Base-by-base conservation (phyloP, 345 rosid species). In the Gossypioides kirkii region DNA sequence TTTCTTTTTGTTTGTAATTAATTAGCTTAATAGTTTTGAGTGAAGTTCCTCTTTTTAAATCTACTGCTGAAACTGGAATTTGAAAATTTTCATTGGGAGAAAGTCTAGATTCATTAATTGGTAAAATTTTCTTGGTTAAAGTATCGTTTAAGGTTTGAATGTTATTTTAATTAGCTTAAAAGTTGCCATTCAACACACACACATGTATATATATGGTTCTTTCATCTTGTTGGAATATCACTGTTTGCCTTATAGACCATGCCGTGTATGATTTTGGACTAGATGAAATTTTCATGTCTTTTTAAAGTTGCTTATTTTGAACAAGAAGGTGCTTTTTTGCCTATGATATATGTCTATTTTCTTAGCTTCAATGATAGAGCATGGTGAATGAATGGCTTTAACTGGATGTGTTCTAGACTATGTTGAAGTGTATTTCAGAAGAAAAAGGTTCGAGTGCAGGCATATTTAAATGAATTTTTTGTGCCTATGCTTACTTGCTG, bases 191-290 rank as follows among this genome's bases (percentile, higher is more conserved):
- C 53, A 22, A 12, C 23, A 32, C 0, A 26, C 2, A 26, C 2
- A 25, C 4, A 32, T 32, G 4, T 28, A 26, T 2, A 28, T 3
- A 17, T 25, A 52, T 52, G 22, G 55, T 52, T 17, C 55, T 52
- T 17, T 64, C 38, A 47, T 47, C 56, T 67, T 49, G 59, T 9
- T 26, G 71, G 10, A 68, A 68, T 49, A 26, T 68, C 43, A 68
- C 23, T 49, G 49, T 68, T 49, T 67, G 56, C 13, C 56, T 47
- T 22, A 47, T n/a, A n/a, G n/a, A n/a, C 17, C 16, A 23, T 66
- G 36, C 17, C 47, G 38, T 25, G 26, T 38, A 66, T 14, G 20
- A 20, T 46, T 23, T 45, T 45, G 32, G 70, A 36, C 53, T 22
- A 28, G 70, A 45, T 45, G 54, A 38, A 22, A 13, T 45, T 66